Percentiles rank a stretch among this genome's conserved stretches.
These are phyloP conservation scores for Pseudomicrostroma phylloplanum DNA, from an alignment of 1,284 basidiomycete genomes.

Conservation along the genomic window DNA sequence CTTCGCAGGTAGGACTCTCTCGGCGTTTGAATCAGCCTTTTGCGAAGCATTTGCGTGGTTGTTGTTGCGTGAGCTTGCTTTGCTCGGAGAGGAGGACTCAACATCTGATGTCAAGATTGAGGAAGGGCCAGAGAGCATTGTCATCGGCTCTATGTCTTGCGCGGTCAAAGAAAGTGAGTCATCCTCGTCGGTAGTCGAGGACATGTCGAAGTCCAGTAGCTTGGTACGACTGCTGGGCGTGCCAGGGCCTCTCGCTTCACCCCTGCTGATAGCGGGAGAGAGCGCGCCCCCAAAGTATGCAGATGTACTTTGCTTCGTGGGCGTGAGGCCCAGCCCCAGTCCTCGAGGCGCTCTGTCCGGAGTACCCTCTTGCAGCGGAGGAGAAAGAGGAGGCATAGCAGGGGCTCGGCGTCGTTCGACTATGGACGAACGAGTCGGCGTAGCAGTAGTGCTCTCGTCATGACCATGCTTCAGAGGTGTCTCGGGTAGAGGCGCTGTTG, in stretches of 20 bases:
- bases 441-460: conserved; percentile 1
- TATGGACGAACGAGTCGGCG: conserved; percentile 1
- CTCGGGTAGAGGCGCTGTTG: conserved; percentile 34
- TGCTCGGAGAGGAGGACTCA: background rate
- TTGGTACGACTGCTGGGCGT: conserved; percentile 2
- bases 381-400: background rate
- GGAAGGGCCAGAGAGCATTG: background rate
- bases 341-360: conserved; percentile 11
- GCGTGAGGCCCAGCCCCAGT: conserved; percentile 25
- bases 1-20: conserved; percentile 21
- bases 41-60: background rate
- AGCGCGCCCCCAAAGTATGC: background rate
- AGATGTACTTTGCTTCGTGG: background rate
- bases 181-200: background rate
- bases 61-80: background rate
- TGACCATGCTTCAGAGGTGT: conserved; percentile 33
- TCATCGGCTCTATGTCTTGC: background rate
- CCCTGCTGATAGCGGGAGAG: background rate
- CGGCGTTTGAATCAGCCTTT: conserved; percentile 30
- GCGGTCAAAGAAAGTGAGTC: too few species aligned
- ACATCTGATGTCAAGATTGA: conserved; percentile 1
- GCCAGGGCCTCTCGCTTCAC: background rate
- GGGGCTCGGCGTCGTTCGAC: background rate
- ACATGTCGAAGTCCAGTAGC: background rate
- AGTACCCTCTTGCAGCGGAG: background rate